Percentiles rank a stretch among this genome's conserved stretches.
Conservation (phyloP, 257 asterid genomes). For the Capsicum baccatum region DNA sequence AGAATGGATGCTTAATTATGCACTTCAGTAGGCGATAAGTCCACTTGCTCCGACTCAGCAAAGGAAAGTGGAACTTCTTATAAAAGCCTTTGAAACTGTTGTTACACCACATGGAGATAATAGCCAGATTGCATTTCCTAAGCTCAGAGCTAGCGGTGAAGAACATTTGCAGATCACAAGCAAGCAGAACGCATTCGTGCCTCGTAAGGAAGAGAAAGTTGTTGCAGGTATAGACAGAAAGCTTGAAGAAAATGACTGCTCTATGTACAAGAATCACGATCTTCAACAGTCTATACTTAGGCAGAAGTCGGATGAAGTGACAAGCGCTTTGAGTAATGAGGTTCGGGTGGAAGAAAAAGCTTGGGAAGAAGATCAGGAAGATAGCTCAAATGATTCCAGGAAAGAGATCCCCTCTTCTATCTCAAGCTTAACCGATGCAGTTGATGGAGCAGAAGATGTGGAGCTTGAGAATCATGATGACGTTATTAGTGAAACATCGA, state of each 20-base stretch:
- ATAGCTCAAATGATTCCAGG: too few species aligned
- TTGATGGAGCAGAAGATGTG: too few species aligned
- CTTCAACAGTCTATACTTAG: not conserved
- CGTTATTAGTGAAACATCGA: too few species aligned
- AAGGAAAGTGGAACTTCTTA: conserved; percentile 78
- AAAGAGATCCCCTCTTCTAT: too few species aligned
- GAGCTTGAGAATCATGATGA: too few species aligned
- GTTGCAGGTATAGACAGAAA: not conserved
- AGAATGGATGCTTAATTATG: conserved; percentile 97
- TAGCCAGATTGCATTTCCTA: conserved; percentile 44
- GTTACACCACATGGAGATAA: conserved; percentile 65
- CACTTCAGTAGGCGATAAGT: conserved; percentile 82
- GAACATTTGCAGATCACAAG: not conserved
- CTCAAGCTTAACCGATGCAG: too few species aligned
- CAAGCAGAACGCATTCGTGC: not conserved
- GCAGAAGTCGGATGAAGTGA: conserved; percentile 7
- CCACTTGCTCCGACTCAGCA: conserved; percentile 91
- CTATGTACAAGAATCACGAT: not conserved
- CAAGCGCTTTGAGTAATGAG: not conserved
- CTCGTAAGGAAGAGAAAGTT: not conserved
- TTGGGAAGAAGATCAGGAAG: too few species aligned
- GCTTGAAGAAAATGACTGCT: not conserved
- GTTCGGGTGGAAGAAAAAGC: too few species aligned
- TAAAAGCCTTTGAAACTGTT: conserved; percentile 87
- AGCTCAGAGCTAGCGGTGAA: too few species aligned